Evolutionary conservation across 805 yeast species (phyloP).

Genomic region (Yarrowia bubula): DNA sequence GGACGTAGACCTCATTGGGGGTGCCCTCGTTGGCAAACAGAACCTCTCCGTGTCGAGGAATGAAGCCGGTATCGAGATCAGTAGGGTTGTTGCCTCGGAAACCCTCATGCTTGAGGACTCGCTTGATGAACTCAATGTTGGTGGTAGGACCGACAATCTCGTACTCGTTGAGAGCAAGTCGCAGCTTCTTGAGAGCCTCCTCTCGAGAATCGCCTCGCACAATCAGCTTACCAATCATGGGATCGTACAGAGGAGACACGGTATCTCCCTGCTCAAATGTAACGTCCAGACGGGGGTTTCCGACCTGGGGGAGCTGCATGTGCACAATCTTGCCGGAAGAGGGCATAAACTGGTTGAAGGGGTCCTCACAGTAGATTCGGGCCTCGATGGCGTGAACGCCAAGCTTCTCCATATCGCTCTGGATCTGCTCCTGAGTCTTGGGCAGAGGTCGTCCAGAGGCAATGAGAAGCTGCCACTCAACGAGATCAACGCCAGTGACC

Average conservation of each 20-base stretch:
- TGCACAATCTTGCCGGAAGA: constrained; percentile 38
- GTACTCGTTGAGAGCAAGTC: constrained; percentile 35
- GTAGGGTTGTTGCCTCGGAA: constrained; percentile 36
- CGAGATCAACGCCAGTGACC: constrained; percentile 55
- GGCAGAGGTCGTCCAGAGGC: constrained; percentile 40
- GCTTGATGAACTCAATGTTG: constrained; percentile 38
- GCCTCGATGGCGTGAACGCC: constrained; percentile 39
- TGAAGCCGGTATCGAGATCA: constrained; percentile 39
- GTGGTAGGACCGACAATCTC: constrained; percentile 40
- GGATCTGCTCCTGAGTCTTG: constrained; percentile 36
- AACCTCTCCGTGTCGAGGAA: constrained; percentile 34
- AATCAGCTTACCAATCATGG: constrained; percentile 40
- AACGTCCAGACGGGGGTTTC: constrained; percentile 37
- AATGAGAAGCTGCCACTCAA: constrained; percentile 48
- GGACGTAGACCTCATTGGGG: constrained; percentile 35
- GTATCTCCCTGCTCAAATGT: constrained; percentile 35
- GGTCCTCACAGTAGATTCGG: constrained; percentile 39
- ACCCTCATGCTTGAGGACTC: constrained; percentile 34
- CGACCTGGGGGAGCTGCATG: constrained; percentile 34
- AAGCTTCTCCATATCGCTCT: constrained; percentile 28
- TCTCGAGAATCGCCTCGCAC: constrained; percentile 35
- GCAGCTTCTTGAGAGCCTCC: constrained; percentile 37
- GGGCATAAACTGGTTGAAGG: constrained; percentile 38
- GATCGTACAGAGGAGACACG: constrained; percentile 38
- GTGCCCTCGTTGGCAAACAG: constrained; percentile 29